A percentile compares a stretch with the other conserved stretches of the same genome.
Evolutionary conservation across 2,329 filamentous ascomycete species (phyloP).

Genomic region (Pestalotiopsis sp.): DNA sequence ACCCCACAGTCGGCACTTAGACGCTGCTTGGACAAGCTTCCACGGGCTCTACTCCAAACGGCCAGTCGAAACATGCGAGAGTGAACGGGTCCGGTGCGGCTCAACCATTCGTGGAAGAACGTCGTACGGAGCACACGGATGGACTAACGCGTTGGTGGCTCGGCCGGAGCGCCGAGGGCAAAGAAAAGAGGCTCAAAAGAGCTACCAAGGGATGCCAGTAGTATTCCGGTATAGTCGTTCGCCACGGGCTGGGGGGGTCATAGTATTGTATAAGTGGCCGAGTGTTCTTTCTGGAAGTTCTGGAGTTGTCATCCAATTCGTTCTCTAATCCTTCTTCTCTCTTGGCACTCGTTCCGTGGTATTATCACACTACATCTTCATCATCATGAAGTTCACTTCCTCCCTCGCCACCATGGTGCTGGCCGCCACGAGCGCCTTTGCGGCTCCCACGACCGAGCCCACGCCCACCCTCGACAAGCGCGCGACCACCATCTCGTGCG

Average conservation of each 20-base stretch:
- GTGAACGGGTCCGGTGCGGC: not conserved
- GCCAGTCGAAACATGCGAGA: conserved; percentile 1
- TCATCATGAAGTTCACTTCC: conserved; percentile 13
- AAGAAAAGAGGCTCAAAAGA: not conserved
- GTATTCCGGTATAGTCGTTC: too few relatives aligned
- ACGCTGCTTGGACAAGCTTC: not conserved
- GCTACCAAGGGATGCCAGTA: too few relatives aligned
- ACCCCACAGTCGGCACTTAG: conserved; percentile 10
- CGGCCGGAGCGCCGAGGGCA: not conserved
- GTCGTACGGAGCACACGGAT: not conserved
- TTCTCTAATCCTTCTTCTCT: not conserved
- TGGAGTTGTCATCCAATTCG: not conserved
- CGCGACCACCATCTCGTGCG: conserved; percentile 37
- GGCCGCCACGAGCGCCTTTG: conserved; percentile 24
- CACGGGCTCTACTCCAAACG: conserved; percentile 13
- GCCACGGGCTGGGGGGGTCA: not conserved
- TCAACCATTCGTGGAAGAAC: conserved; percentile 14
- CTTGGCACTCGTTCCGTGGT: not conserved
- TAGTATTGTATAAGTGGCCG: not conserved
- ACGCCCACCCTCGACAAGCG: conserved; percentile 37
- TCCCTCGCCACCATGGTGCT: conserved; percentile 30
- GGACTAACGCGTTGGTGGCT: not conserved
- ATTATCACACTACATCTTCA: not conserved
- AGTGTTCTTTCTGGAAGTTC: not conserved
- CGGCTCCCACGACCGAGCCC: conserved; percentile 25